Base-by-base conservation (phyloP, 495 filamentous ascomycete genomes). In the Penicillium lagena region DNA sequence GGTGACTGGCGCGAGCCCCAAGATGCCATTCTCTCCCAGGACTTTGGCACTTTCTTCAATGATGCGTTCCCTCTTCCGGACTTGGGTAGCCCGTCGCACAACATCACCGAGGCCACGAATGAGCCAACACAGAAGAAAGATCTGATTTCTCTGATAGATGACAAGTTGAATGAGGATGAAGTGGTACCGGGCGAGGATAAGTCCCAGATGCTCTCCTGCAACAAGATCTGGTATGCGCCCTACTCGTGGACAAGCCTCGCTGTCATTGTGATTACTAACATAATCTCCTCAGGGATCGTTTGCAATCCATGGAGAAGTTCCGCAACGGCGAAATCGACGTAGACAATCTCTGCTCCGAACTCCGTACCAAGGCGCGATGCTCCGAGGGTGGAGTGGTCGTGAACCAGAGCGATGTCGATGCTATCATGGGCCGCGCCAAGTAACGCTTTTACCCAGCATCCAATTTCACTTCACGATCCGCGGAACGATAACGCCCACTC, bases 331-430 rank as follows among this genome's bases (percentile, higher is more conserved):
- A 91, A 50, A 80, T 96, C 48, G 93, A 99, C 52, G 84, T 99
- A 52, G 94, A 99, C 59, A 78, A 80, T 42, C 76, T 99, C 10
- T 99, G 94, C 67, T 81, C 85, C 7, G 90, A 99, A 50, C 78
- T 99, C n/a, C 85, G 90, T 45, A 85, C 86, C 55, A 99, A 99
- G 68, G 94, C 94, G 37, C 90, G 90, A 60, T 99, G 94, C 60
- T 94, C 89, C 1, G 93, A 94, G 57, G 80, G 76, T 22, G 91
- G 93, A 27, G 86, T 91, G n/a, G 89, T 96, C 15, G 85, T 98
- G 39, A 85, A 88, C 52, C 79, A 96, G 66, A 81, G 80, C 35
- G 89, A 96, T 60, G 91, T 96, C 54, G 83, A 95, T 55, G 75
- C 73, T 40, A 86, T 90, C 43, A 76, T 94, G 71, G 81, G 77